These are phyloP conservation scores for Gossypium gossypioides DNA, from an alignment of 441 rosid genomes.

Conservation along the genomic window DNA sequence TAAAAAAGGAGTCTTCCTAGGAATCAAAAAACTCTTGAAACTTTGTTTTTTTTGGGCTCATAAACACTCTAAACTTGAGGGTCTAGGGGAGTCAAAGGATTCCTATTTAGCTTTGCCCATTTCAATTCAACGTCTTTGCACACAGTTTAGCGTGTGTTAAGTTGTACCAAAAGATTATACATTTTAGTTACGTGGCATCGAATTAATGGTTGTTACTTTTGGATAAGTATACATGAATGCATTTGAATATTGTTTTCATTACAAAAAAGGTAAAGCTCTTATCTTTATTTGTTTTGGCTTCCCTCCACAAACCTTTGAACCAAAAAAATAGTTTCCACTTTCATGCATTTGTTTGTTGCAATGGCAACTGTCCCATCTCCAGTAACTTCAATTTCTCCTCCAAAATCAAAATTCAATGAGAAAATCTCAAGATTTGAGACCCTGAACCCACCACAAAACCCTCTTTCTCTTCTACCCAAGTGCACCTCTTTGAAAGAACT, in stretches of 20 bases:
- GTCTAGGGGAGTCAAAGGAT: background rate
- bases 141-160: background rate
- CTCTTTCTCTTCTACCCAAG: conserved; percentile 35
- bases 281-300: conserved; percentile 19
- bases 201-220: background rate
- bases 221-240: background rate
- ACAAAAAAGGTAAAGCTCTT: background rate
- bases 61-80: background rate
- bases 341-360: background rate
- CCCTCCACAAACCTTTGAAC: conserved; percentile 21
- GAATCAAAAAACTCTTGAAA: background rate
- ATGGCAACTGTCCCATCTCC: conserved; percentile 33
- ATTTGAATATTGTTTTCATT: background rate
- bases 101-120: background rate
- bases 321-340: background rate
- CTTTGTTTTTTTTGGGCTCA: no score
- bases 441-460: conserved; percentile 14
- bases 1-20: background rate
- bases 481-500: conserved; percentile 45
- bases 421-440: conserved; percentile 3
- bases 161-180: background rate
- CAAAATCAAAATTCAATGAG: conserved; percentile 14
- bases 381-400: conserved; percentile 13
- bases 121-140: background rate
- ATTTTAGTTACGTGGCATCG: background rate